Evolutionary conservation across 1,139 yeast genomes (phyloP), one percentile per base, ranked within the genome.

Genomic region (Yarrowia galli): DNA sequence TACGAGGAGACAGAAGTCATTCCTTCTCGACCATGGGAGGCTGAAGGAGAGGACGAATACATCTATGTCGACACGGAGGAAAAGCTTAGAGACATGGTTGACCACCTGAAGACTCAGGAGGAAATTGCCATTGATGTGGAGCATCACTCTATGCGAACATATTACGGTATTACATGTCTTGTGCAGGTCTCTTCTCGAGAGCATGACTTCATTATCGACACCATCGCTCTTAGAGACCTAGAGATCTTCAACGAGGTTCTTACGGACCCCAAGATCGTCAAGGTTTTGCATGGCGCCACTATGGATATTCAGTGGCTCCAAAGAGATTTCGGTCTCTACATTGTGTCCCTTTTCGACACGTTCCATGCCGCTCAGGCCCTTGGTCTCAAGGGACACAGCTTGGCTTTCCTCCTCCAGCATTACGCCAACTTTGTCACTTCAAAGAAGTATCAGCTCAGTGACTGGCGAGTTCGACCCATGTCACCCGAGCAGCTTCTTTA

Each of bases 291-390:
- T 76, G 99, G 99, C 71, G 97, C 99, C 0, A 89, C 87, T 72
- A 92, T 92, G 97, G 99, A 96, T 81, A 90, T 95, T 12, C 89
- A 92, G 65, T 96, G 99, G 99, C 82, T 96, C 53, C 99, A 96
- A 79, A 83, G 99, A 72, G 99, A 96, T 75, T 83, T 96, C 71
- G 99, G 99, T 0, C 79, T 96, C 16, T 96, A 96, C 73, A 81
- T 96, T 25, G 99, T 95, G 9, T 86, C 96, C 48, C 79, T 96
- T 35, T 95, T 96, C 77, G 99, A 96, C 76, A 96, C 99, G 0
- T 93, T 85, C 76, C 95, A 89, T 79, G 99, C 99, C 0, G 86
- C 97, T 0, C 87, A 86, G 71, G 86, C 85, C 22, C 80, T 96
- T 40, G 91, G 92, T 0, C 84, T 92, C 70, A 92, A 96, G 13